These are phyloP conservation scores for Coemansia erecta DNA, from an alignment of 192 early-diverging fungal genomes.

Conservation along the genomic window DNA sequence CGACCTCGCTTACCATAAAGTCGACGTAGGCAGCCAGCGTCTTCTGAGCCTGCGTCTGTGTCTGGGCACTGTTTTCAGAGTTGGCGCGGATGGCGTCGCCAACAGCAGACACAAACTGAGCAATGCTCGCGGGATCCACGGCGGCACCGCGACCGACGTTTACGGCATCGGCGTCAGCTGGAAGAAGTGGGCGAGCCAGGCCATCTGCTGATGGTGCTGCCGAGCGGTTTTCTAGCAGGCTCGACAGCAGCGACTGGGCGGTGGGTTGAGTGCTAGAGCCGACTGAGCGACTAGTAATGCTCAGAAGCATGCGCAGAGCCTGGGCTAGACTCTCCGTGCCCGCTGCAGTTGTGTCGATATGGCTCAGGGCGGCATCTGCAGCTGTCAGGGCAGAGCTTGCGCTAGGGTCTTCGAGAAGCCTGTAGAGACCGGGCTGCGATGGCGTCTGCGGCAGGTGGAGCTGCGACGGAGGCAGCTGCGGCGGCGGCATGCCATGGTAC, in stretches of 20 bases:
- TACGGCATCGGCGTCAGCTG: too few relatives aligned
- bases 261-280: slow-evolving; percentile 3
- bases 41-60: slow-evolving; percentile 8
- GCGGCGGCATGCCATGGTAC: background rate
- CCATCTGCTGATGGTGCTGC: background rate
- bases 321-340: slow-evolving; percentile 39
- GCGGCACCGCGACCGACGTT: slow-evolving; percentile 1
- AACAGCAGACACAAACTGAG: slow-evolving; percentile 38
- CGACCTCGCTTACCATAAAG: slow-evolving; percentile 49
- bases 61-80: background rate
- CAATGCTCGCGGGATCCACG: slow-evolving; percentile 23
- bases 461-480: background rate
- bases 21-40: slow-evolving; percentile 35
- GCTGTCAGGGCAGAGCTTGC: slow-evolving; percentile 3
- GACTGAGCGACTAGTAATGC: slow-evolving; percentile 16
- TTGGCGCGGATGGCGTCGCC: slow-evolving; percentile 19
- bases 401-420: slow-evolving; percentile 19
- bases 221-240: slow-evolving; percentile 18
- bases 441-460: background rate
- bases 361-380: slow-evolving; percentile 2
- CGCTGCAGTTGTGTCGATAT: slow-evolving; percentile 8
- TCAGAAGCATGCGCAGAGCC: slow-evolving; percentile 37
- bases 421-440: background rate
- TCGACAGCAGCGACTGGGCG: slow-evolving; percentile 14
- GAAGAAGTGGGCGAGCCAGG: background rate